Evolutionary conservation across 208 protist genomes (phyloP).

Genomic region (Trypanosoma vivax): DNA sequence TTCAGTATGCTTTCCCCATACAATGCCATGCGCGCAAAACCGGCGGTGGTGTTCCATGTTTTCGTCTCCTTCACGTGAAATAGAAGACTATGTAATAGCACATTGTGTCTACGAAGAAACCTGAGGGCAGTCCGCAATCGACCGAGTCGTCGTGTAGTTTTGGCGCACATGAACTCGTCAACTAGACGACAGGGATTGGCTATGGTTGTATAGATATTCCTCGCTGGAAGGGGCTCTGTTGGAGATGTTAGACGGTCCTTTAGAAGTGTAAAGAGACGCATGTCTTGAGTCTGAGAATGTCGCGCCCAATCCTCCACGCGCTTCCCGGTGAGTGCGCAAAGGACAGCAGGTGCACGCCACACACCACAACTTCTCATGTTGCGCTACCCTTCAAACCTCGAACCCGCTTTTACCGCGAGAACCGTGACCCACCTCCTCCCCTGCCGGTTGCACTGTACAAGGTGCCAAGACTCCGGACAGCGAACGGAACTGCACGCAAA

Average conservation of each 20-base stretch:
- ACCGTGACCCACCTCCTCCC: no score
- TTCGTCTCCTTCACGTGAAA: slow-evolving; percentile 52
- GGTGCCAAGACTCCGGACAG: no score
- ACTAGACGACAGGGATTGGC: slow-evolving; percentile 55
- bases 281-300: slow-evolving; percentile 16
- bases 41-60: slow-evolving; percentile 70
- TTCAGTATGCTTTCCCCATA: slow-evolving; percentile 54
- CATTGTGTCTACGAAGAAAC: slow-evolving; percentile 83
- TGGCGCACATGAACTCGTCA: slow-evolving; percentile 60
- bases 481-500: no score
- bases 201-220: slow-evolving; percentile 51
- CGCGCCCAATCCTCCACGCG: slow-evolving; percentile 22
- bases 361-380: slow-evolving; percentile 15
- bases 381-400: neutral
- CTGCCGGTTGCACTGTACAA: no score
- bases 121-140: slow-evolving; percentile 36
- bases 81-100: slow-evolving; percentile 78
- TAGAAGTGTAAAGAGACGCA: slow-evolving; percentile 29
- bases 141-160: slow-evolving; percentile 38
- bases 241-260: slow-evolving; percentile 47
- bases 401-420: neutral
- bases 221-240: slow-evolving; percentile 39
- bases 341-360: neutral
- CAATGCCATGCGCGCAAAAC: slow-evolving; percentile 68
- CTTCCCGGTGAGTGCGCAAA: slow-evolving; percentile 19